A percentile compares a stretch with the other conserved stretches of the same genome.
These are phyloP conservation scores for Hericium erinaceus DNA, from an alignment of 768 basidiomycete species.

Conservation along the genomic window DNA sequence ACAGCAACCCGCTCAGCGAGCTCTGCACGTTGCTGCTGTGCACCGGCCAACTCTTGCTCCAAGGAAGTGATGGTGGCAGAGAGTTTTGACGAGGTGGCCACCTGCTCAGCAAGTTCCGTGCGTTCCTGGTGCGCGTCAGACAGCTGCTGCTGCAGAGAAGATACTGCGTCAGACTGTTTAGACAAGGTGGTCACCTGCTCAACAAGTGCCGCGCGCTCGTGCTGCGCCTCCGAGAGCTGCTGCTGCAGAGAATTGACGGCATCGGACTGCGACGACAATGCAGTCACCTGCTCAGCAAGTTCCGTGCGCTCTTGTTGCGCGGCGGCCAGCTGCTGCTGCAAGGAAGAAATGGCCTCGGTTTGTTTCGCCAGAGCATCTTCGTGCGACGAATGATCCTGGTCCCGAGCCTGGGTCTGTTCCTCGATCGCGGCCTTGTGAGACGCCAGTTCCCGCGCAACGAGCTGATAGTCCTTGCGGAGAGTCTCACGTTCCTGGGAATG, in stretches of 20 bases:
- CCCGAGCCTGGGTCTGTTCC: conserved; percentile 28
- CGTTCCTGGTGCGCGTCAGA: conserved; percentile 29
- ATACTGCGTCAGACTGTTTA: conserved; percentile 42
- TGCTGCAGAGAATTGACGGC: conserved; percentile 39
- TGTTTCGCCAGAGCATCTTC: conserved; percentile 44
- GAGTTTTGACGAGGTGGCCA: conserved; percentile 29
- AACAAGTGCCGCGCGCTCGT: not conserved
- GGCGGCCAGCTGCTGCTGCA: conserved; percentile 42
- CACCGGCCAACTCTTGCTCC: conserved; percentile 38
- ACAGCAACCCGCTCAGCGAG: too few species aligned
- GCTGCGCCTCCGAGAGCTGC: conserved; percentile 34
- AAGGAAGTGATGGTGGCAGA: conserved; percentile 18
- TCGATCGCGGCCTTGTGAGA: conserved; percentile 38
- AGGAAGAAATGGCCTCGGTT: conserved; percentile 29
- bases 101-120: conserved; percentile 31
- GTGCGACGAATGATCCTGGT: conserved; percentile 22
- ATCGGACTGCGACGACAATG: conserved; percentile 41
- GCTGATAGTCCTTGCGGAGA: conserved; percentile 26
- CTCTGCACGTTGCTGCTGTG: conserved; percentile 25
- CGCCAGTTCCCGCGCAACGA: conserved; percentile 43
- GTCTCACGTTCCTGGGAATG: conserved; percentile 41
- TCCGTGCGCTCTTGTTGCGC: conserved; percentile 31
- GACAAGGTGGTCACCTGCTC: not conserved
- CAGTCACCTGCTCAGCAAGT: conserved; percentile 32
- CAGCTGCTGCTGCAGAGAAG: conserved; percentile 42